Base-by-base conservation (phyloP, 2,329 filamentous ascomycete species). In the Stenocarpella maydis region DNA sequence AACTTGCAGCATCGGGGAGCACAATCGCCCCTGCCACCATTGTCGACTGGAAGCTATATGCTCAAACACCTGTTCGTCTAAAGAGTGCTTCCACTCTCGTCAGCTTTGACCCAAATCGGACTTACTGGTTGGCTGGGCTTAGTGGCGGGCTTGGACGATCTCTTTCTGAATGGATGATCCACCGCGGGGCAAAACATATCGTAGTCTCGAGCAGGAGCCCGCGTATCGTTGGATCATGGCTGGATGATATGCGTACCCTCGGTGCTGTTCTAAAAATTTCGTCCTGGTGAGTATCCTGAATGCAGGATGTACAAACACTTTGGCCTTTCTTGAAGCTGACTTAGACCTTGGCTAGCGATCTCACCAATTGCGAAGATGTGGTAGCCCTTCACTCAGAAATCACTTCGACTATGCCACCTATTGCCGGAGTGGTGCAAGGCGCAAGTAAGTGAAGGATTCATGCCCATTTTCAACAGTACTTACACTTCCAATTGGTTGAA, bases 181-280 rank as follows among this genome's bases (percentile, higher is more conserved):
- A 43, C 0, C 74, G 75, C 12, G 83, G 82, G 0, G 83, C 81
- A 0, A 71, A 76, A 17, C 68, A 80, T 43, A 58, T 84, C 1
- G 79, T 77, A 0, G 37, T 86, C 2, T 78, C 80, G 0, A 83
- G 81, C 61, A 79, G 83, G 0, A 77, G 76, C 12, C 76, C 81
- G 3, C 72, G 77, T 4, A 70, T 83, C 2, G 74, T 80, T 10
- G 58, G 73, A 3, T 55, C 45, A 1, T 80, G 75, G 73, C 34
- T 80, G 9, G 65, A 76, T 14, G 43, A 63, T 7, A 70, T 73
- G 34, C 64, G 72, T 19, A 28, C 67, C 4, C 34, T 61, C 0
- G 75, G 73, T 7, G 71, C 65, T 9, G 66, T 28, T 6, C 45
- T 72, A 31, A 68, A n/a, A n/a, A n/a, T n/a, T n/a, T n/a, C n/a